Conservation (phyloP, 768 basidiomycete genomes). For the Panus rudis region DNA sequence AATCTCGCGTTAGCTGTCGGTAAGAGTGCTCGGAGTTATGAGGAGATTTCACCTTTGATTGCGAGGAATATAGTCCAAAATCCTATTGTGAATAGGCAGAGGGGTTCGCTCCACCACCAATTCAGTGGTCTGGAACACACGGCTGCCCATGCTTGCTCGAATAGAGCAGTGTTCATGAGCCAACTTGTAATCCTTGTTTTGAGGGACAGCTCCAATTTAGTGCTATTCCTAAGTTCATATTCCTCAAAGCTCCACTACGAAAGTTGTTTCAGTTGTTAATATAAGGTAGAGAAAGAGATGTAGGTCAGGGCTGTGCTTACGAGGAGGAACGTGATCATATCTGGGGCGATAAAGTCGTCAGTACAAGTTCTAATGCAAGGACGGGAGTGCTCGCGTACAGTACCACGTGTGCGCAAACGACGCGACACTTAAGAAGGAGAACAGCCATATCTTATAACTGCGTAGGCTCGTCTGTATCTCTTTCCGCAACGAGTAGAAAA, state of each 20-base stretch:
- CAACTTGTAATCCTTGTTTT: conserved; percentile 39
- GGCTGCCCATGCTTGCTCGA: conserved; percentile 49
- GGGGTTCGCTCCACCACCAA: conserved; percentile 70
- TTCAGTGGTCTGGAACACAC: conserved; percentile 34
- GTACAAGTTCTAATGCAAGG: background rate
- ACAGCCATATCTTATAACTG: conserved; percentile 18
- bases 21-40: background rate
- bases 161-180: conserved; percentile 48
- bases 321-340: conserved; percentile 41
- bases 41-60: conserved; percentile 37
- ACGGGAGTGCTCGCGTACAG: conserved; percentile 28
- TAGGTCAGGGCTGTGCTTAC: conserved; percentile 19
- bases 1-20: background rate
- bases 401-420: conserved; percentile 44
- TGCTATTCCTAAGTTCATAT: conserved; percentile 26
- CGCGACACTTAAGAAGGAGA: conserved; percentile 27
- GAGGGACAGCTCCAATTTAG: conserved; percentile 3
- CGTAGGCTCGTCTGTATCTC: conserved; percentile 10
- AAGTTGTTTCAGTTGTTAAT: background rate
- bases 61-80: conserved; percentile 47
- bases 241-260: conserved; percentile 48
- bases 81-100: conserved; percentile 54
- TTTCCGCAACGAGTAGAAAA: conserved; percentile 14
- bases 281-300: background rate
- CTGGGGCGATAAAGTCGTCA: conserved; percentile 16